Base-by-base conservation (phyloP, 371 early-diverging fungal species). In the Dichotomocladium elegans region DNA sequence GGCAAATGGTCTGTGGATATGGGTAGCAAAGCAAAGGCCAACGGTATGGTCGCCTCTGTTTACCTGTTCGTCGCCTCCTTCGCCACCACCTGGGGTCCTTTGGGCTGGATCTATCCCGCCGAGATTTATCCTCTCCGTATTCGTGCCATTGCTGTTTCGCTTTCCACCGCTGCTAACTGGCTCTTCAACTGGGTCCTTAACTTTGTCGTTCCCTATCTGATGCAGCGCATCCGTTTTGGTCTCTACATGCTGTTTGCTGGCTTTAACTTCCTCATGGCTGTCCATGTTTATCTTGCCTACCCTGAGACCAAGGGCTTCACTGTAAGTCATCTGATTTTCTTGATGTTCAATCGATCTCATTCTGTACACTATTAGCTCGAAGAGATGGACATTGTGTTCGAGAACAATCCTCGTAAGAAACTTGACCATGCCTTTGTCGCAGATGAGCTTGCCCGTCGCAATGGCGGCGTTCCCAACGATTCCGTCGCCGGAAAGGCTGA, bases 151-250 rank as follows among this genome's bases (percentile, higher is more conserved):
- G 93, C 86, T 40, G 84, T 87, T 50, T 88, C 87, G 37, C 52
- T 90, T 25, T 85, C 90, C 33, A 94, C 94, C 31, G 83, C 91
- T 8, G 77, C 91, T 61, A 94, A 94, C 82, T 95, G 92, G 93
- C 62, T 79, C 30, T 83, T 80, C 68, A 92, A 90, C 74, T 83
- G 81, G 65, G 55, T 80, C 33, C 64, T 89, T 24, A 81, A 71
- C 14, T 77, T 80, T 43, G 64, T 81, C 33, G 77, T 80, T 0
- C 89, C 89, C 4, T 68, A 78, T 21, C 60, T 86, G 19, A 68
- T 88, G 51, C 60, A 85, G 47, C 44, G 59, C 19, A 77, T 85
- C 46, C 78, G 72, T 41, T 88, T 77, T 71, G 75, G 81, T 15
- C 61, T 82, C 29, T 86, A 85, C 69, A 68, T 77, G 57, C 85